Evolutionary conservation across 164 flowering plant species (phyloP), one percentile per base, ranked within the genome.

Genomic region (Akebia trifoliata): DNA sequence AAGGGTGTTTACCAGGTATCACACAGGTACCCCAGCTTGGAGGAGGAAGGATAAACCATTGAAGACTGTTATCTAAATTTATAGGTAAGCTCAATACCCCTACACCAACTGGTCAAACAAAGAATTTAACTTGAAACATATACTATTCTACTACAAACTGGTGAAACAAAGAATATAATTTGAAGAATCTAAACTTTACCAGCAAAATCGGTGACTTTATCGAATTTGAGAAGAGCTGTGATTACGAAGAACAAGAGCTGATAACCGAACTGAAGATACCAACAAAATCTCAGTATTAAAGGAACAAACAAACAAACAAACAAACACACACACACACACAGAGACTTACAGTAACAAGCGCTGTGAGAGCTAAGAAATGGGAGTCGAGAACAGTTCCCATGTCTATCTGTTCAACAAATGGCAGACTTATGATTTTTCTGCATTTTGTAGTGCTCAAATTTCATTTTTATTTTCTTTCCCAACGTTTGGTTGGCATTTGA

Each of bases 151-250:
- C n/a, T n/a, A n/a, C n/a, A n/a, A n/a, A n/a, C n/a, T n/a, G 4
- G 18, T n/a, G 15, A 8, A 11, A 35, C 44, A 22, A 54, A 45
- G 29, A 43, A 25, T 36, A 53, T 3, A 20, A 47, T 36, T 24
- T 1, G 38, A 38, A 26, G 12, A 42, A 32, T 39, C 2, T 14
- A 14, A 10, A 50, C 31, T n/a, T 39, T 73, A 86, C 98, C 98
- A 14, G 96, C 98, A 55, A 88, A 92, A 56, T 92, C 98, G 21
- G 96, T 92, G 75, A 86, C 74, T 74, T 88, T 92, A 55, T 92
- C 98, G 48, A 92, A 75, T 69, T 78, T 92, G 56, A 92, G 76
- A 69, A 88, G 81, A 24, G 93, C 95, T 1, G 98, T 88, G 74
- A 92, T 61, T 8, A 88, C 60, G 52, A 92, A 92, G 82, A 92